A percentile compares a stretch with the other conserved stretches of the same genome.
Conservation (phyloP, 164 flowering plant species). For the Aristolochia contorta region DNA sequence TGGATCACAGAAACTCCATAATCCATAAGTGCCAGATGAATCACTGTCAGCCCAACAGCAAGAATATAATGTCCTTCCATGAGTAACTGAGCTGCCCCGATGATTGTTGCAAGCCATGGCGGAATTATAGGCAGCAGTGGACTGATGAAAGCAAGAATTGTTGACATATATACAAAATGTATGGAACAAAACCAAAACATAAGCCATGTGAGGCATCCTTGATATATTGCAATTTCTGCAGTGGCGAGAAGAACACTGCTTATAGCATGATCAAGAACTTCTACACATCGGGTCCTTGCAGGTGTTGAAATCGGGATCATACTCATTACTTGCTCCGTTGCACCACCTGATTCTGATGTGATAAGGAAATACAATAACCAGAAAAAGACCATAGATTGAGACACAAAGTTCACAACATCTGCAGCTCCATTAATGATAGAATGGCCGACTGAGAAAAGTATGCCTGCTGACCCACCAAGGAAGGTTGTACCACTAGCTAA, state of each 20-base stretch:
- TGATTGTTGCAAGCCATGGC: constrained; percentile 64
- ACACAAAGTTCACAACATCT: constrained; percentile 67
- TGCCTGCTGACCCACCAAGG: constrained; percentile 58
- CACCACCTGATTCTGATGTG: constrained; percentile 93
- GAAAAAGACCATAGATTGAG: constrained; percentile 77
- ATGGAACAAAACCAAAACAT: constrained; percentile 68
- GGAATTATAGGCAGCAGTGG: constrained; percentile 81
- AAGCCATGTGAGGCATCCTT: constrained; percentile 94
- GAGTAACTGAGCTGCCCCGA: constrained; percentile 62
- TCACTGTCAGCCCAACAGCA: constrained; percentile 45
- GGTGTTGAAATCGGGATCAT: constrained; percentile 67
- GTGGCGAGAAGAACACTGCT: constrained; percentile 85
- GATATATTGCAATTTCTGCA: constrained; percentile 74
- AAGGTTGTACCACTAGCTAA: constrained; percentile 59
- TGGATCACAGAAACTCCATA: constrained; percentile 77
- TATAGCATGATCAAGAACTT: constrained; percentile 81
- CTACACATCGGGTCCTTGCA: constrained; percentile 56
- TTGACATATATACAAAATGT: constrained; percentile 84
- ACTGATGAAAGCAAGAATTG: constrained; percentile 72
- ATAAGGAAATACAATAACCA: constrained; percentile 86
- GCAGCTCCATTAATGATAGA: constrained; percentile 89
- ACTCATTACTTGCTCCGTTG: constrained; percentile 71
- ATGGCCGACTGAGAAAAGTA: constrained; percentile 41
- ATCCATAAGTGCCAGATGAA: constrained; percentile 71
- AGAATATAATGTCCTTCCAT: constrained; percentile 60